Conservation (phyloP, 768 basidiomycete genomes). For the Gymnopilus dilepis region DNA sequence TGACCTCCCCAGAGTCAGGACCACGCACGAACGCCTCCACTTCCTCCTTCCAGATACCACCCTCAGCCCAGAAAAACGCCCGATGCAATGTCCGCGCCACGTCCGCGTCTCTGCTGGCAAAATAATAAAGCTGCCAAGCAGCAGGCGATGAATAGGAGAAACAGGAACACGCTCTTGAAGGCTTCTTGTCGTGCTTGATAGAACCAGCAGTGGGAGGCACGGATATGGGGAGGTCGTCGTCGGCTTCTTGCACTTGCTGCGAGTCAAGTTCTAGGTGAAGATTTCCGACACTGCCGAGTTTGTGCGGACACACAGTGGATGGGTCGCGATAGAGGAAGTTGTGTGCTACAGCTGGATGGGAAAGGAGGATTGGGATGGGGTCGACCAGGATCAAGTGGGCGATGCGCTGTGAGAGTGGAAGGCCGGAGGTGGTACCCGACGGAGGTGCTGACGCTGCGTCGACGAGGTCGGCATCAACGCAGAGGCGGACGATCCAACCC, state of each 20-base stretch:
- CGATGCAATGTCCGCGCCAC: constrained; percentile 61
- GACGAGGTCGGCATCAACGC: constrained; percentile 19
- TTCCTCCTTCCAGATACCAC: constrained; percentile 64
- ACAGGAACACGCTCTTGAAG: neutral
- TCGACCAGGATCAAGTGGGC: constrained; percentile 58
- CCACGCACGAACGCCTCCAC: constrained; percentile 35
- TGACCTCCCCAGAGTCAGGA: neutral
- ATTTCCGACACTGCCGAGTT: constrained; percentile 7
- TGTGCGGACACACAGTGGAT: constrained; percentile 20
- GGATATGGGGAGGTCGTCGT: neutral
- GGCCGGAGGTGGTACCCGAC: neutral
- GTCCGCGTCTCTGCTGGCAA: constrained; percentile 67
- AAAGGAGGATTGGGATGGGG: constrained; percentile 68
- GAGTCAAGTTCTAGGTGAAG: neutral
- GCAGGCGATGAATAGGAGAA: constrained; percentile 35
- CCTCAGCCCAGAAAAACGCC: constrained; percentile 72
- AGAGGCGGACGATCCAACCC: constrained; percentile 55
- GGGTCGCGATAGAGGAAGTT: constrained; percentile 67
- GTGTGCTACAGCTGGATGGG: constrained; percentile 64
- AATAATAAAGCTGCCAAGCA: constrained; percentile 75
- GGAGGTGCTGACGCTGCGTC: neutral
- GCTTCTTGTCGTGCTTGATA: neutral
- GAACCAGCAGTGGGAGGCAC: neutral
- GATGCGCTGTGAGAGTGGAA: constrained; percentile 38
- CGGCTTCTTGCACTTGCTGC: neutral